Percentiles rank a stretch among this genome's conserved stretches.
Conservation (phyloP, 225 moss, liverwort and hornwort species). For the Pseudoscleropodium purum region DNA sequence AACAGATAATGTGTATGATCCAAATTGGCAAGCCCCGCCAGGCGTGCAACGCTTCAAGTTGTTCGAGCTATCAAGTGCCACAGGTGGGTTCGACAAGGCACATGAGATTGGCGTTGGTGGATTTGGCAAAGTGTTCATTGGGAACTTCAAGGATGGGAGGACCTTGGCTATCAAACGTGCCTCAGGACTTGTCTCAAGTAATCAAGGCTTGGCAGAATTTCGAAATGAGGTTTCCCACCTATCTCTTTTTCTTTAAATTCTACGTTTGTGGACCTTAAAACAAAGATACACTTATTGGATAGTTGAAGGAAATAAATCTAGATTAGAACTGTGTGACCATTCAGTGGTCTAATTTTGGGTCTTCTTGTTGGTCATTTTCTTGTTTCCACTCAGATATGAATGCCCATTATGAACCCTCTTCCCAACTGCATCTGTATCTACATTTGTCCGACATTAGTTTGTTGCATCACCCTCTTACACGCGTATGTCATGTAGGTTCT, state of each 20-base stretch:
- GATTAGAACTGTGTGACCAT: background rate
- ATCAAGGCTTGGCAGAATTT: conserved; percentile 28
- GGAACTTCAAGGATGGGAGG: conserved; percentile 19
- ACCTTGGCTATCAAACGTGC: conserved; percentile 26
- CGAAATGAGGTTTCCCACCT: conserved; percentile 17
- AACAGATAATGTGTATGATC: conserved; percentile 13
- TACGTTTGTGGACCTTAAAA: background rate
- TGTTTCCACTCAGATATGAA: background rate
- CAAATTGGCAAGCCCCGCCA: conserved; percentile 28
- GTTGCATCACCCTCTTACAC: background rate
- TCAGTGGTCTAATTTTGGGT: background rate
- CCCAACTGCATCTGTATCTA: background rate
- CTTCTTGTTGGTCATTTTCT: background rate
- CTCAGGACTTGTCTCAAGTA: conserved; percentile 18
- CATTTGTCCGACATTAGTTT: background rate
- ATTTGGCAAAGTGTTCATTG: conserved; percentile 33
- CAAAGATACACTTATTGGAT: background rate
- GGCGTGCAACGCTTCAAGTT: conserved; percentile 24
- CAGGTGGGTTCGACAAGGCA: conserved; percentile 15
- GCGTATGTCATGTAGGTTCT: conserved; percentile 2
- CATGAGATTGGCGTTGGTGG: conserved; percentile 38
- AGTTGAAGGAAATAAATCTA: background rate
- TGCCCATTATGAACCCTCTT: background rate
- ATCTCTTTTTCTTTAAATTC: background rate
- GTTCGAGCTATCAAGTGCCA: conserved; percentile 14